phyloP scores from a whole-genome alignment of 2,329 filamentous ascomycete species.

The Penicillium griseofulvum region DNA sequence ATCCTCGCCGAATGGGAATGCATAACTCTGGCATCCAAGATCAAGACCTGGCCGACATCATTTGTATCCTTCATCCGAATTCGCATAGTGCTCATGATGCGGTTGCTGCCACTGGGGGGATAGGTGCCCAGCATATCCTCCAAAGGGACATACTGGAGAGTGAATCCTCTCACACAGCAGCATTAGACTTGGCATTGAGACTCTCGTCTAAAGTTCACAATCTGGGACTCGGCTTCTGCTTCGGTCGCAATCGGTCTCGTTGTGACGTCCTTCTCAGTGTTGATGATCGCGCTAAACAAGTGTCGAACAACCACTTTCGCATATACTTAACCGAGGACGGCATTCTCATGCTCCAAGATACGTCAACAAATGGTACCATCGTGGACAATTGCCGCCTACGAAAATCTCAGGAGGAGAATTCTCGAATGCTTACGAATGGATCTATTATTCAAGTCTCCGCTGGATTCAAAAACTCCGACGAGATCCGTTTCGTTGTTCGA shows the following conservation, averaged over 20 bases:
- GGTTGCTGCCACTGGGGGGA: slow-evolving; percentile 56
- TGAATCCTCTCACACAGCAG: slow-evolving; percentile 34
- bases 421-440: slow-evolving; percentile 68
- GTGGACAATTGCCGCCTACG: slow-evolving; percentile 72
- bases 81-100: slow-evolving; percentile 70
- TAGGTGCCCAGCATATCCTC: slow-evolving; percentile 60
- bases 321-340: slow-evolving; percentile 87
- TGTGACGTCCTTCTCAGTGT: slow-evolving; percentile 73
- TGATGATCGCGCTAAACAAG: slow-evolving; percentile 65
- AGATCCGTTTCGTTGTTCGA: slow-evolving; percentile 80
- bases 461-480: slow-evolving; percentile 50
- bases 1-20: slow-evolving; percentile 74
- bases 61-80: slow-evolving; percentile 81
- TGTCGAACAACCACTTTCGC: slow-evolving; percentile 95
- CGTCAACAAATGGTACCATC: slow-evolving; percentile 92
- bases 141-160: slow-evolving; percentile 48
- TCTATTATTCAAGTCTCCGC: slow-evolving; percentile 69
- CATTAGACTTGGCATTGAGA: slow-evolving; percentile 70
- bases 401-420: slow-evolving; percentile 49
- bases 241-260: slow-evolving; percentile 70
- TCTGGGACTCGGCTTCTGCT: slow-evolving; percentile 71
- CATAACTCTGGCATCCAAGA: slow-evolving; percentile 80
- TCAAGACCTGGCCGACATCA: slow-evolving; percentile 80
- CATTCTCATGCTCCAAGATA: slow-evolving; percentile 86
- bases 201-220: slow-evolving; percentile 72